Base-by-base conservation (phyloP, 2,329 filamentous ascomycete genomes). In the Thielaviopsis euricoi region DNA sequence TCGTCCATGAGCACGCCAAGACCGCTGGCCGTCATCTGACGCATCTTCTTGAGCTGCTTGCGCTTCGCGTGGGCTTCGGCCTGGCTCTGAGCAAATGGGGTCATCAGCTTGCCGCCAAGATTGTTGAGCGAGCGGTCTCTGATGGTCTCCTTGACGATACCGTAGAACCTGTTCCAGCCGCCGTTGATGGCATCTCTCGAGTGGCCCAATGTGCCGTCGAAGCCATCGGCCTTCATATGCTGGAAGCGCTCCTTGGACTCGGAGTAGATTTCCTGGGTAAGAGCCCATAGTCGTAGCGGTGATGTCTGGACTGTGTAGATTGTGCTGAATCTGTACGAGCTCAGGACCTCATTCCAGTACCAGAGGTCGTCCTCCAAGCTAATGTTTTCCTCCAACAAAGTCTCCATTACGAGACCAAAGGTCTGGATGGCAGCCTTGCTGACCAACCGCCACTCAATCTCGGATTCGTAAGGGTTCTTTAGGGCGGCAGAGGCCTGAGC, bases 321-420 rank as follows among this genome's bases (percentile, higher is more conserved):
- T 33, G 82, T 85, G 62, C 87, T 90, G 65, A 85, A 87, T 53
- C 81, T 77, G 64, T 88, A 85, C 0, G 88, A 94, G 10, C 81
- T 80, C 29, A 95, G 72, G 1, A 96, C 79, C 63, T 93, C 86
- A 66, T 95, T 88, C 93, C 93, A 98, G 69, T 97, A 97, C 82
- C 86, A 90, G 23, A 95, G 84, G 64, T 95, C 89, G 63, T 95
- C 84, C 64, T 83, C 87, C 19, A 98, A 71, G 0, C 85, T 85
- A 12, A 91, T 82, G 12, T 89, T 94, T 64, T 93, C 86, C 58
- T 91, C 85, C 12, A 96, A 71, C 3, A 97, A 76, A 0, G 80
- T 82, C 64, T 83, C 83, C 63, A 96, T 74, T 48, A 95, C 78
- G 53, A 87, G 73, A 3, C 91, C 91, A 66, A 95, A 94, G 1